Conservation (phyloP, 495 filamentous ascomycete species). For the Lepidopterella palustris region DNA sequence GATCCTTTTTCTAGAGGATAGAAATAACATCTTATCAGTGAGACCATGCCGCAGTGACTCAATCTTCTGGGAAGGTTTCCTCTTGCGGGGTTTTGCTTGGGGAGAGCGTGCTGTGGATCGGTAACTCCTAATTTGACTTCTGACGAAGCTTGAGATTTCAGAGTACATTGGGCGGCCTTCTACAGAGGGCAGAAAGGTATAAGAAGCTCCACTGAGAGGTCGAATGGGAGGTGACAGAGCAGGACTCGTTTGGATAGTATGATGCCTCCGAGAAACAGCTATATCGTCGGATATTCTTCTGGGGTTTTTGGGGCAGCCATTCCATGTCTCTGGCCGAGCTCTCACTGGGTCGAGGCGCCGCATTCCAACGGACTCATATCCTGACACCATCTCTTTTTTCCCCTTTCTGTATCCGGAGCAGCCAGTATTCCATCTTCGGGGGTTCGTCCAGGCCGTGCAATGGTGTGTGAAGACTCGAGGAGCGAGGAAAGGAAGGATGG, state of each 20-base stretch:
- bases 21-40: too few species aligned
- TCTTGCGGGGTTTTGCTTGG: neutral
- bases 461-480: constrained; percentile 23
- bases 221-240: too few species aligned
- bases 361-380: neutral
- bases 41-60: too few species aligned
- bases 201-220: too few species aligned
- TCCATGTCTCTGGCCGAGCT: too few species aligned
- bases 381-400: neutral
- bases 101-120: neutral
- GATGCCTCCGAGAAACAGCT: too few species aligned
- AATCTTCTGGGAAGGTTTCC: too few species aligned
- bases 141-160: constrained; percentile 5
- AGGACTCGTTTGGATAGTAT: too few species aligned
- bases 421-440: constrained; percentile 1
- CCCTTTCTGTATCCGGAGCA: neutral
- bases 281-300: too few species aligned
- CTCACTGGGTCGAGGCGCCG: neutral
- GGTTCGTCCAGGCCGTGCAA: neutral
- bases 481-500: constrained; percentile 31
- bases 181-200: too few species aligned
- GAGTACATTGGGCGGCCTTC: constrained; percentile 3
- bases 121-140: constrained; percentile 1
- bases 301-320: too few species aligned
- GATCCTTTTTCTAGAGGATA: too few species aligned